Base-by-base conservation (phyloP, 106 monocot species). In the Dioscorea zingiberensis region DNA sequence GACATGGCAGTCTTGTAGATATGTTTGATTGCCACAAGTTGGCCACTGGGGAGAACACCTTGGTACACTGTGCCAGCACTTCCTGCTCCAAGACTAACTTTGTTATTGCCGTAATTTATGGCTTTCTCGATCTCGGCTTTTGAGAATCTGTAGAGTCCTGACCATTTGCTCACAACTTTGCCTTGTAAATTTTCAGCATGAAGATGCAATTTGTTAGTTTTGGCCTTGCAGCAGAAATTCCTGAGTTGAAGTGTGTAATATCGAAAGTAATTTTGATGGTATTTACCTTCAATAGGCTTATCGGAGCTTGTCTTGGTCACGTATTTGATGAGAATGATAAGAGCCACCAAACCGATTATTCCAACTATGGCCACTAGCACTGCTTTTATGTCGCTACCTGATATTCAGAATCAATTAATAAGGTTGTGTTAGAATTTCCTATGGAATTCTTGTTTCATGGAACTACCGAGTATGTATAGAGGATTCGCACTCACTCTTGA, bases 31-130 rank as follows among this genome's bases (percentile, higher is more conserved):
- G 82, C 82, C 18, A 83, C 74, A 10, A 77, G 73, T 58, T 83
- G 77, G 13, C 82, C 74, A 24, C 82, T 83, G 4, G 82, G 82
- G 28, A 83, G 82, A 32, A 74, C 61, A 4, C 82, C 82, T 47
- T 72, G 73, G 57, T 74, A 83, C 3, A 83, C 82, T 18, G 38
- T 73, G 32, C 82, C 82, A 30, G 82, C 82, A 62, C 82, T 78
- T 29, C 82, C 82, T 13, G 77, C 59, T 8, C 82, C 82, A 21
- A 83, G 82, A 49, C 14, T 21, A 7, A 83, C 48, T 46, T 58
- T 73, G 65, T 25, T 65, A 25, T 62, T 74, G 24, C 65, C 68
- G 15, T 67, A 70, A 18, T 74, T 74, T 57, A 78, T 73, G 13
- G 82, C 82, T 26, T 74, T 77, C 70, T 83, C 77, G 21, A 83